Percentiles rank a stretch among this genome's conserved stretches.
Evolutionary conservation across 2,329 filamentous ascomycete species (phyloP).

Genomic region (Beauveria australis): DNA sequence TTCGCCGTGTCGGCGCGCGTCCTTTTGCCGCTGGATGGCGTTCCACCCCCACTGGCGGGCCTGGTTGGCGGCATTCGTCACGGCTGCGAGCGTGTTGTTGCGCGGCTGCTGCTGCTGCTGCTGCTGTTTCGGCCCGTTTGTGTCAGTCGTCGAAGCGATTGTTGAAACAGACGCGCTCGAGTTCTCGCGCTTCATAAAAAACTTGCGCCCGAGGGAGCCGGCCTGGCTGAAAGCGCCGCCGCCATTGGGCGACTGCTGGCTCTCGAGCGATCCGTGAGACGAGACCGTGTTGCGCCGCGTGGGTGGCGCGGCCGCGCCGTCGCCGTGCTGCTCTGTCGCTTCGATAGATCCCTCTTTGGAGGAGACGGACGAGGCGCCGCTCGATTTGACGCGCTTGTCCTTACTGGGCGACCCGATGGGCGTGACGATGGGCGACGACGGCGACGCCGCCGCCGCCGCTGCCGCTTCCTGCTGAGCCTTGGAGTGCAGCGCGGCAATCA

Average conservation of each 20-base stretch:
- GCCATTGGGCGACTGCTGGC: conserved; percentile 21
- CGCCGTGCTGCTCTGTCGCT: conserved; percentile 17
- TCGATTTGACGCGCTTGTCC: conserved; percentile 30
- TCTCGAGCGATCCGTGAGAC: conserved; percentile 24
- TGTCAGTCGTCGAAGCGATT: conserved; percentile 19
- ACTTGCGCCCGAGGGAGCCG: conserved; percentile 28
- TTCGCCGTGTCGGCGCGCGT: conserved; percentile 28
- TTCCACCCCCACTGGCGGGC: conserved; percentile 54
- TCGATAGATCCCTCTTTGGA: conserved; percentile 34
- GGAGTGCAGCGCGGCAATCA: conserved; percentile 61
- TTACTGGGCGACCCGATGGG: conserved; percentile 27
- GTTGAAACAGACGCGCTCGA: conserved; percentile 27
- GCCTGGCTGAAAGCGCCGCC: conserved; percentile 29
- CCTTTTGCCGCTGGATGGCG: conserved; percentile 43
- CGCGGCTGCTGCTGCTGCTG: conserved; percentile 18
- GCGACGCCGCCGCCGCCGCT: conserved; percentile 23
- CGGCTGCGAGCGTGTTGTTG: conserved; percentile 43
- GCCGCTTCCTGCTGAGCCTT: conserved; percentile 50
- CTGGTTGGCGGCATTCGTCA: conserved; percentile 46
- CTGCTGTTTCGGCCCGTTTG: conserved; percentile 23
- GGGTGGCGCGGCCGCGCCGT: conserved; percentile 20
- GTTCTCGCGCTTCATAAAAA: conserved; percentile 33
- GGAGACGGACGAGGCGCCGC: conserved; percentile 42
- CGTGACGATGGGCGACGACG: conserved; percentile 31
- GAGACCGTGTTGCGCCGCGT: conserved; percentile 31